Conservation (phyloP, 2,329 filamentous ascomycete species). For the Aureobasidium melanogenum region DNA sequence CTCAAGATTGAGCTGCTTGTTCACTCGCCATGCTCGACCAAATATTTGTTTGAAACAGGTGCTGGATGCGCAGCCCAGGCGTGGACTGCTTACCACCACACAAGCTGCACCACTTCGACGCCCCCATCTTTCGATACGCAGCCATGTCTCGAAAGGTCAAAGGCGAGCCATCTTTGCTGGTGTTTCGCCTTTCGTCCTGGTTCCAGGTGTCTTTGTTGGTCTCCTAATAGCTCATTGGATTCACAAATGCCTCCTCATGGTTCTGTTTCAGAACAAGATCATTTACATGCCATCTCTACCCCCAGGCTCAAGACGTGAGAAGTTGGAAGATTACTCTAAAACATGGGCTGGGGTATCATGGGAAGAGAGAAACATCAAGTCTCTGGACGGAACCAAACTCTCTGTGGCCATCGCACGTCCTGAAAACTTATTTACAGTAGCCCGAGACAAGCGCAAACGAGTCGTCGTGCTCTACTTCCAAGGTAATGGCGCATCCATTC, state of each 20-base stretch:
- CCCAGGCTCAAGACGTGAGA: constrained; percentile 59
- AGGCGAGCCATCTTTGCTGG: constrained; percentile 19
- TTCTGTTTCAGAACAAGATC: constrained; percentile 71
- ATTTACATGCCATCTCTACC: constrained; percentile 73
- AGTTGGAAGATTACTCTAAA: constrained; percentile 52
- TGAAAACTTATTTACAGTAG: not conserved
- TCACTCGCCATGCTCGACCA: not conserved
- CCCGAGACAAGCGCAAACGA: not conserved
- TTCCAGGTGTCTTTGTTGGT: constrained; percentile 56
- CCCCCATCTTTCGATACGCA: not conserved
- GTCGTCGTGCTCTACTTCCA: constrained; percentile 40
- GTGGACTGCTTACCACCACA: not conserved
- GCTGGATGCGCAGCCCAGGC: not conserved
- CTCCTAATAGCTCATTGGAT: constrained; percentile 56
- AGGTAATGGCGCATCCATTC: constrained; percentile 39
- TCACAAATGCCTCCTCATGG: constrained; percentile 62
- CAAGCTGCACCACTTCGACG: not conserved
- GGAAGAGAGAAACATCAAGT: constrained; percentile 53
- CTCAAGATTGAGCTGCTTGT: not conserved
- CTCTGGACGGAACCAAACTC: constrained; percentile 57
- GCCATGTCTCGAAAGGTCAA: not conserved
- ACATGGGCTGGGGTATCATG: constrained; percentile 56
- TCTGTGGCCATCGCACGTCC: constrained; percentile 46
- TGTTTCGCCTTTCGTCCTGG: constrained; percentile 38
- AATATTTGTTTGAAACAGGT: not conserved